Evolutionary conservation across 495 filamentous ascomycete genomes (phyloP), one percentile per base, ranked within the genome.

Genomic region (Aspergillus bridgeri): DNA sequence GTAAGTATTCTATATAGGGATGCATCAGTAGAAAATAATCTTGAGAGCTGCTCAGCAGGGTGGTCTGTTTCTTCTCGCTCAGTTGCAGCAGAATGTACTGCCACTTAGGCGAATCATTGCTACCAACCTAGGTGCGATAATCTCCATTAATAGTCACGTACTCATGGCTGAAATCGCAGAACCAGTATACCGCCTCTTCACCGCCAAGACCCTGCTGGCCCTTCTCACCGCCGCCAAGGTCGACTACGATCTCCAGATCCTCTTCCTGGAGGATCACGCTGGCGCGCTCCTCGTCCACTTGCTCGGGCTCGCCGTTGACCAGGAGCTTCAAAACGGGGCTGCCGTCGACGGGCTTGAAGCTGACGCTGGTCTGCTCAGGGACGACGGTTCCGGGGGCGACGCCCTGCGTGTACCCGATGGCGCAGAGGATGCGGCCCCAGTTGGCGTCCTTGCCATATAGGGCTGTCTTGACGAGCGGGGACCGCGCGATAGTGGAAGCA

Each of bases 81-180:
- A 38, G n/a, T n/a, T 38, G 9, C 33, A 38, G 11, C 33, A 23
- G 24, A 11, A 1, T 50, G 5, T 24, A 11, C 48, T 50, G 17
- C 8, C 15, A 13, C 4, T 20, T 8, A 3, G 8, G n/a, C 4
- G 4, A 2, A 47, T 1, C 5, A 6, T 5, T 15, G 15, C 18
- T 5, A 27, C 9, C 2, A 5, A 44, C 23, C 47, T 43, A 93
- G 56, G 90, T 94, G 60, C 91, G 76, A 75, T 96, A 96, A 71
- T 96, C 91, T 48, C 89, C 91, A 71, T 96, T 95, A 66, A 95
- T 96, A 38, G 91, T 95, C 43, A 88, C 91, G 78, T 94, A 98
- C 76, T 98, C 94, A 71, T 97, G 94, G 73, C 91, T 96, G 73
- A 96, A 95, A 76, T 98, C 94, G 71, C 94, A 98, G 61, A 93